Evolutionary conservation across 129 eudicot species (phyloP), one percentile per base, ranked within the genome.

Genomic region (Calendula officinalis): DNA sequence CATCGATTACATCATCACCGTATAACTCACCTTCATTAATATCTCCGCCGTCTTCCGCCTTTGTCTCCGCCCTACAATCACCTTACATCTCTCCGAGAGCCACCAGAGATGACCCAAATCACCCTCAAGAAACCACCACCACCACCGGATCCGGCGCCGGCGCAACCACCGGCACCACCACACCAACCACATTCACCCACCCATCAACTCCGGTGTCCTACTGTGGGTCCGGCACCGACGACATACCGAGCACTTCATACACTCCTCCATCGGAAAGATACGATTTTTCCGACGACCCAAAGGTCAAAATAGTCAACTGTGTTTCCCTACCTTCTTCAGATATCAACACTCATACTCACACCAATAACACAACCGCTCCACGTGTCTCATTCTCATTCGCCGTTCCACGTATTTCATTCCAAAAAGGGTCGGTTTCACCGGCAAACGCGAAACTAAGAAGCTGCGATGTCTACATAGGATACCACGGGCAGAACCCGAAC

Each of bases 21-120:
- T 91, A 76, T 38, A 82, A 82, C 70, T 90, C 97, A 0, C 95
- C 94, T 43, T 79, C 94, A 41, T 70, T 87, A 30, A 61, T 84
- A 6, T 91, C 97, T 2, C 95, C 95, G 55, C 88, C 95, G 22
- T 91, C 97, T 10, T 91, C 97, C 32, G 95, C 95, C 54, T 91
- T 91, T 72, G 96, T 84, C 35, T 91, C 97, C 16, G 97, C 97
- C 6, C 72, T 87, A 4, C 97, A 91, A 52, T 91, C 97, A 1
- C 97, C 97, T 14, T 87, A 91, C 57, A 84, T 91, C 32, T 91
- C 97, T 65, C 97, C 97, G 3, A 84, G 97, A 74, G 90, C 94
- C 73, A 81, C 66, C 54, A 17, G 67, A 47, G 75, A 56, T 33
- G 75, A 51, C 40, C 69, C 70, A 36, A 76, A 67, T 67, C 77